These are phyloP conservation scores for Aspergillus panamensis DNA, from an alignment of 495 filamentous ascomycete genomes.

Conservation along the genomic window DNA sequence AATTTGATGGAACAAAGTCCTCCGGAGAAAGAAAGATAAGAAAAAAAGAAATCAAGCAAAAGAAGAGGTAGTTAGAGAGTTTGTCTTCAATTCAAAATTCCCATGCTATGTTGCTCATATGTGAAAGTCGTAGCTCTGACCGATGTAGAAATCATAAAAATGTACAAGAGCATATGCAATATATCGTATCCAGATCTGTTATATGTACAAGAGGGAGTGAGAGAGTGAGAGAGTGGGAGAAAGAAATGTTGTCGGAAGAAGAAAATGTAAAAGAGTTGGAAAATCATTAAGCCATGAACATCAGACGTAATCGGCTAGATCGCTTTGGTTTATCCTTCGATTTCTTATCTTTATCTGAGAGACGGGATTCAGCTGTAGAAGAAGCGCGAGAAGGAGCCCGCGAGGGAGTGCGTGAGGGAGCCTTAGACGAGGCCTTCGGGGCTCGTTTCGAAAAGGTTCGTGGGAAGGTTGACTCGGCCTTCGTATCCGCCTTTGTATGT, in stretches of 20 bases:
- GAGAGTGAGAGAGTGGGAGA: too few relatives aligned
- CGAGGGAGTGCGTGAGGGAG: slow-evolving; percentile 21
- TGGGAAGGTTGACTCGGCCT: slow-evolving; percentile 22
- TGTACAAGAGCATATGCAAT: background rate
- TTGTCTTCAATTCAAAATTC: background rate
- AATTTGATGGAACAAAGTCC: background rate
- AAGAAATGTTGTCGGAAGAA: background rate
- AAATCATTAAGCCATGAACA: slow-evolving; percentile 38
- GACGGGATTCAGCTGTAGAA: slow-evolving; percentile 22
- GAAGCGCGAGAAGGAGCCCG: slow-evolving; percentile 19
- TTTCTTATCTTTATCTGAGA: slow-evolving; percentile 33
- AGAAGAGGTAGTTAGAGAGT: too few relatives aligned
- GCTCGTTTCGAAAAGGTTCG: slow-evolving; percentile 13
- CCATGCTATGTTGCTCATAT: background rate
- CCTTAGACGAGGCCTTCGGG: slow-evolving; percentile 23
- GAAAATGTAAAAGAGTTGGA: background rate
- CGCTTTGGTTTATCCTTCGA: slow-evolving; percentile 43
- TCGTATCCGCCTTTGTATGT: slow-evolving; percentile 22
- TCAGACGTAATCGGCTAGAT: slow-evolving; percentile 41
- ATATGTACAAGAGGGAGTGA: background rate
- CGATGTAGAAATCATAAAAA: background rate
- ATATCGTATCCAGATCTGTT: background rate
- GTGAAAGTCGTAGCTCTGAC: background rate
- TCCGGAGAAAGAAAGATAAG: background rate
- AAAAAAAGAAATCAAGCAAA: slow-evolving; percentile 1